These are phyloP conservation scores for Coemansia sp. DNA, from an alignment of 192 early-diverging fungal species.

Conservation along the genomic window DNA sequence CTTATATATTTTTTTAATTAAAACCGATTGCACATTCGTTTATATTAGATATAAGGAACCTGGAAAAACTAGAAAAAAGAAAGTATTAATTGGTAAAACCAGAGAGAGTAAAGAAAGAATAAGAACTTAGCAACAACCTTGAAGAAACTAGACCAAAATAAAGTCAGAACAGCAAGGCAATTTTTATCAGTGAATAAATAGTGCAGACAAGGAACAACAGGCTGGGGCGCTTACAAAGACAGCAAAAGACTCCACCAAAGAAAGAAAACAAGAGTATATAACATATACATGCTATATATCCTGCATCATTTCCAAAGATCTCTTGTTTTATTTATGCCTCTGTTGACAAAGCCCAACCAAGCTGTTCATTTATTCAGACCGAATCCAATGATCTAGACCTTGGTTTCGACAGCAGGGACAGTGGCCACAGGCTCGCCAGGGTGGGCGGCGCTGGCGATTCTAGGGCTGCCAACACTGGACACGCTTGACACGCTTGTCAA, in stretches of 20 bases:
- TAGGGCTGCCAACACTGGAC: constrained; percentile 26
- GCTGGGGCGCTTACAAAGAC: too few species aligned
- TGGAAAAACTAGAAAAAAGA: background rate
- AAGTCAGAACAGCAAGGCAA: background rate
- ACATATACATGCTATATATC: too few species aligned
- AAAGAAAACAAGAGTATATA: background rate
- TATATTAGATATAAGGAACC: background rate
- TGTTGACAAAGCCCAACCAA: too few species aligned
- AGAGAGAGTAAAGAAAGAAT: background rate
- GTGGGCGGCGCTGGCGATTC: constrained; percentile 19
- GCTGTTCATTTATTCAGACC: background rate
- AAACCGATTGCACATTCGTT: background rate
- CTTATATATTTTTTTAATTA: constrained; percentile 5
- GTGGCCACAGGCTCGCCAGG: constrained; percentile 17
- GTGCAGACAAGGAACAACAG: too few species aligned
- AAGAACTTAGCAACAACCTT: too few species aligned
- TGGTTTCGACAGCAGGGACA: constrained; percentile 35
- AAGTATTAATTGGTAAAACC: background rate
- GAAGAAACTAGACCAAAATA: too few species aligned
- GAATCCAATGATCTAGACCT: constrained; percentile 30
- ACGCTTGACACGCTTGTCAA: constrained; percentile 40
- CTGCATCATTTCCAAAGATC: too few species aligned
- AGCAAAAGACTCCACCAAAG: constrained; percentile 7
- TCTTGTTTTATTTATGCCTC: too few species aligned
- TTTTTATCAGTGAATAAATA: background rate